A percentile compares a stretch with the other conserved stretches of the same genome.
Conservation (phyloP, 495 filamentous ascomycete genomes). For the Hypoxylon fragiforme region DNA sequence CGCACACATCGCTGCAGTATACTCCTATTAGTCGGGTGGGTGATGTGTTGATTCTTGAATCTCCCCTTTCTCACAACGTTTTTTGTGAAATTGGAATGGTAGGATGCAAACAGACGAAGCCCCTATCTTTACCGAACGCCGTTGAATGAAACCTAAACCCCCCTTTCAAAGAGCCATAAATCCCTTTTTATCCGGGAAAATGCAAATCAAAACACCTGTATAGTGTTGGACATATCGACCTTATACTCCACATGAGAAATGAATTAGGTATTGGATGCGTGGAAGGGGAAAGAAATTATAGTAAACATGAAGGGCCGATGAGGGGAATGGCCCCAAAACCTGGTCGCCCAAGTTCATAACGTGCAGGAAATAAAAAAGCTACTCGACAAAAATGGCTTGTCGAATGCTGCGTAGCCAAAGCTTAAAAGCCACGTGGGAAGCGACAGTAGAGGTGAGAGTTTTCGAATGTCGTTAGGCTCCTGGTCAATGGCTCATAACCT, state of each 20-base stretch:
- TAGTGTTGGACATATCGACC: conserved; percentile 3
- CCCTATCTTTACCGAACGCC: conserved; percentile 23
- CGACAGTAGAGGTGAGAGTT: no score
- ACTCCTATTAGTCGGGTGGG: conserved; percentile 18
- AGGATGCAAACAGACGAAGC: not conserved
- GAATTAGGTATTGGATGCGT: conserved; percentile 7
- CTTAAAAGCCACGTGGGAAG: no score
- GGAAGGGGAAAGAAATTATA: not conserved
- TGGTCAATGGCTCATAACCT: conserved; percentile 39
- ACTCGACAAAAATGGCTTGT: no score
- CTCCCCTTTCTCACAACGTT: not conserved
- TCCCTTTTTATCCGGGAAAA: conserved; percentile 25
- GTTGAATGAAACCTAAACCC: conserved; percentile 8
- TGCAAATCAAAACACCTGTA: conserved; percentile 21
- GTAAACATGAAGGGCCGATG: not conserved
- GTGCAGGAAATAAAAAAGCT: no score
- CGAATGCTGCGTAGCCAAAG: not conserved
- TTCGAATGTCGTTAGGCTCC: not conserved
- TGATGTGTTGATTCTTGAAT: no score
- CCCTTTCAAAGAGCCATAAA: not conserved
- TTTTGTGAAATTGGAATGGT: no score
- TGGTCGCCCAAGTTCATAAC: not conserved
- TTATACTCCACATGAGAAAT: conserved; percentile 2
- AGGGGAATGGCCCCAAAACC: not conserved
- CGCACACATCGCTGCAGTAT: conserved; percentile 2